Evolutionary conservation across 2,329 filamentous ascomycete species (phyloP).

Genomic region (Biscogniauxia mediterranea): DNA sequence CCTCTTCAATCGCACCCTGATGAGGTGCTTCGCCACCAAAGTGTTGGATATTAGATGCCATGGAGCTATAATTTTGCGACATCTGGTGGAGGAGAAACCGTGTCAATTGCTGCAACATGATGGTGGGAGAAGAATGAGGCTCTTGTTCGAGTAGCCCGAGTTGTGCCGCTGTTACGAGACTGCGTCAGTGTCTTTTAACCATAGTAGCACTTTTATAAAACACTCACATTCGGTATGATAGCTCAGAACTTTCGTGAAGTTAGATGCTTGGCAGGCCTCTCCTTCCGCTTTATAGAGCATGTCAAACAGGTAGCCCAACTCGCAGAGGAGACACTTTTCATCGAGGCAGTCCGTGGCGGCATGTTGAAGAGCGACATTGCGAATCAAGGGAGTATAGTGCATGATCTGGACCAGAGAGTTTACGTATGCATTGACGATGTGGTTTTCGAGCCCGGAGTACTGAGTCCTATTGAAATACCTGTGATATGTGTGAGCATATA

Average conservation of each 20-base stretch:
- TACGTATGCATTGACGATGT: conserved; percentile 95
- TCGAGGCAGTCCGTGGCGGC: conserved; percentile 80
- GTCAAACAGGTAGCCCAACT: conserved; percentile 92
- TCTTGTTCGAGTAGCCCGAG: conserved; percentile 85
- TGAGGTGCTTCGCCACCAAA: conserved; percentile 17
- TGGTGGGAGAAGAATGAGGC: conserved; percentile 68
- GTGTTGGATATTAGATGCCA: conserved; percentile 56
- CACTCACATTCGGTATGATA: conserved; percentile 69
- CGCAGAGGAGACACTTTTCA: conserved; percentile 85
- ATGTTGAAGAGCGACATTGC: conserved; percentile 86
- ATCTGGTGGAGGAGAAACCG: conserved; percentile 84
- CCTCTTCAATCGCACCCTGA: conserved; percentile 60
- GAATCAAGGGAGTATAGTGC: conserved; percentile 82
- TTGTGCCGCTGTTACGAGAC: conserved; percentile 54
- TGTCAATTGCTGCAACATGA: conserved; percentile 82
- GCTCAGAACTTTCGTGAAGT: conserved; percentile 86
- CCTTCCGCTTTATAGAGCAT: conserved; percentile 97
- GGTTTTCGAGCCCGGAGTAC: conserved; percentile 90
- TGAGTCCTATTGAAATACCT: conserved; percentile 93
- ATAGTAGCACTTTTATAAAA: background rate
- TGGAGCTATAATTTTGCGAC: conserved; percentile 69
- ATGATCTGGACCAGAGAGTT: conserved; percentile 90
- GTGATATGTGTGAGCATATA: background rate
- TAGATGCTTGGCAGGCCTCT: conserved; percentile 93
- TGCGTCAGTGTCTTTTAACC: conserved; percentile 1